These are phyloP conservation scores for Aspergillus proliferans DNA, from an alignment of 2,329 filamentous ascomycete species.

Conservation along the genomic window DNA sequence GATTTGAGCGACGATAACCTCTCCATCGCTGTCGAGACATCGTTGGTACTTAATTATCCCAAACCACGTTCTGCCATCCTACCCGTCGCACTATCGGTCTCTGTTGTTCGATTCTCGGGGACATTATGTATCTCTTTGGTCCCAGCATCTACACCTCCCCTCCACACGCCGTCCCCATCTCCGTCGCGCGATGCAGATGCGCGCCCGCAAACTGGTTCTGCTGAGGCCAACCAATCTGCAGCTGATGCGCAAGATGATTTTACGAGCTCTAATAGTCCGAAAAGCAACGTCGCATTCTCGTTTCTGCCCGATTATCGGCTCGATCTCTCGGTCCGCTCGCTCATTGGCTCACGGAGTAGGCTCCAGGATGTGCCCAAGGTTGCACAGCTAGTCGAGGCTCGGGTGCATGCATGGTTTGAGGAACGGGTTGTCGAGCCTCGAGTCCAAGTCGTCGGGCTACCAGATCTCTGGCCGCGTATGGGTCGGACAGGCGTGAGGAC, in stretches of 20 bases:
- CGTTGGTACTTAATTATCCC: constrained; percentile 88
- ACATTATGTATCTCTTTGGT: constrained; percentile 92
- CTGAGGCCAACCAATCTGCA: constrained; percentile 4
- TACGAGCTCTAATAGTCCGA: constrained; percentile 51
- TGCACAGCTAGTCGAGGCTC: constrained; percentile 58
- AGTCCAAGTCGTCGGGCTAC: constrained; percentile 59
- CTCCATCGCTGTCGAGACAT: constrained; percentile 89
- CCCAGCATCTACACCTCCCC: constrained; percentile 50
- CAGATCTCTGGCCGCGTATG: constrained; percentile 57
- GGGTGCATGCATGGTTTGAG: constrained; percentile 62
- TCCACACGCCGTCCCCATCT: constrained; percentile 30
- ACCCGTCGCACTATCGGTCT: constrained; percentile 85
- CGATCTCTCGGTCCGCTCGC: constrained; percentile 58
- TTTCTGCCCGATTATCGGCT: constrained; percentile 64
- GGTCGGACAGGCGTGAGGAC: constrained; percentile 40
- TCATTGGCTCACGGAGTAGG: constrained; percentile 57
- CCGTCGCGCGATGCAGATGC: constrained; percentile 12
- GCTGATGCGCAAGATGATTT: constrained; percentile 9
- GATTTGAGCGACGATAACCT: constrained; percentile 88
- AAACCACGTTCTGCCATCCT: constrained; percentile 82
- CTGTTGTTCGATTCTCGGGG: constrained; percentile 87
- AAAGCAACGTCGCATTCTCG: constrained; percentile 86
- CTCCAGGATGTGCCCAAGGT: constrained; percentile 63
- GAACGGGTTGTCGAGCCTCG: constrained; percentile 60
- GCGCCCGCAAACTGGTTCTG: constrained; percentile 8